Evolutionary conservation across 768 basidiomycete genomes (phyloP).

Genomic region (Suillus clintonianus): DNA sequence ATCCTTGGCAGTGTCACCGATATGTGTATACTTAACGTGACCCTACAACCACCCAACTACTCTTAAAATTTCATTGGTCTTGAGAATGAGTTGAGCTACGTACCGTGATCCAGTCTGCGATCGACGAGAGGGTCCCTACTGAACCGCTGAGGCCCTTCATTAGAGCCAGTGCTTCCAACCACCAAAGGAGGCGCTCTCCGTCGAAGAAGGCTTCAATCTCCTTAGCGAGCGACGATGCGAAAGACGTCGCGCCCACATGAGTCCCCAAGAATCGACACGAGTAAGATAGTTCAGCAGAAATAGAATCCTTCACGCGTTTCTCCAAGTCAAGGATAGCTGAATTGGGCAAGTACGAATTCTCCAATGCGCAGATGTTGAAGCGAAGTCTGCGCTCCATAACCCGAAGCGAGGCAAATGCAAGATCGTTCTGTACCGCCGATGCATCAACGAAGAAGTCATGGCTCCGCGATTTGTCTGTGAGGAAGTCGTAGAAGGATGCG

Average conservation of each 20-base stretch:
- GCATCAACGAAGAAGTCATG: conserved; percentile 12
- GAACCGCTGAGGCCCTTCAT: conserved; percentile 13
- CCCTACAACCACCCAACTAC: too few relatives aligned
- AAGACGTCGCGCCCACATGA: conserved; percentile 22
- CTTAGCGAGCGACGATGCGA: conserved; percentile 1
- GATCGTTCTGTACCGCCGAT: not conserved
- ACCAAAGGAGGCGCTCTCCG: conserved; percentile 3
- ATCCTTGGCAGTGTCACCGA: conserved; percentile 3
- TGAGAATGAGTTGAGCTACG: too few relatives aligned
- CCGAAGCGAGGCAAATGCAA: conserved; percentile 21
- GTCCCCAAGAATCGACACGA: conserved; percentile 34
- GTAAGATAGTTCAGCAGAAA: conserved; percentile 29
- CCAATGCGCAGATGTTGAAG: conserved; percentile 8
- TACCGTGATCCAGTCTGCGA: not conserved
- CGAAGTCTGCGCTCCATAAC: conserved; percentile 26
- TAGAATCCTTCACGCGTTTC: conserved; percentile 14
- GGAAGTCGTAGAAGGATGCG: conserved; percentile 29
- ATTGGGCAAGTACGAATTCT: conserved; percentile 29
- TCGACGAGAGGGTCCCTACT: not conserved
- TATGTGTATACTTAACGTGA: not conserved
- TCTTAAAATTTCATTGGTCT: too few relatives aligned
- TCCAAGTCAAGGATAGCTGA: conserved; percentile 16
- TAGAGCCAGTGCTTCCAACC: conserved; percentile 4
- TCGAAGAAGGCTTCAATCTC: conserved; percentile 23
- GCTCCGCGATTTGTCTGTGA: conserved; percentile 12